phyloP scores from a whole-genome alignment of 768 basidiomycete species.

The Tulasnella calospora region DNA sequence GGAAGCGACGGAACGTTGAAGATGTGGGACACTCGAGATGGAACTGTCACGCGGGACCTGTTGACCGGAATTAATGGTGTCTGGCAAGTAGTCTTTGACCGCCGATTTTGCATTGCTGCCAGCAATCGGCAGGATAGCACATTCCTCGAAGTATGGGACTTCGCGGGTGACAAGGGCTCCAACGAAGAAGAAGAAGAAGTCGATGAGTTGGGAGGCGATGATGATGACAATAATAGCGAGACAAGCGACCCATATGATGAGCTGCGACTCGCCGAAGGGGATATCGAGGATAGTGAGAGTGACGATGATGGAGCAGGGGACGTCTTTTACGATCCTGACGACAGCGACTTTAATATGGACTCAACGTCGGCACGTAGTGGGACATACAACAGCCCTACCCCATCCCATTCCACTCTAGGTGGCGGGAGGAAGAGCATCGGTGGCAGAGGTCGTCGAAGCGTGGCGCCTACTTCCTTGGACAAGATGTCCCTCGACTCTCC shows the following conservation, averaged over 20 bases:
- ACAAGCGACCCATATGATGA: slow-evolving; percentile 26
- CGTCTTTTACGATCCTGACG: slow-evolving; percentile 6
- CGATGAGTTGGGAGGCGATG: slow-evolving; percentile 32
- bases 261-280: slow-evolving; percentile 33
- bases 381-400: slow-evolving; percentile 11
- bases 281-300: slow-evolving; percentile 62
- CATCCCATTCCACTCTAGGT: slow-evolving; percentile 8
- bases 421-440: background rate
- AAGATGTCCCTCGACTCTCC: background rate
- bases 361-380: background rate
- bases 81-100: slow-evolving; percentile 97
- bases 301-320: slow-evolving; percentile 49
- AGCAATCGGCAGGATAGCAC: slow-evolving; percentile 75
- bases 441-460: background rate
- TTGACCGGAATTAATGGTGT: slow-evolving; percentile 89
- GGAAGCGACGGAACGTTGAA: slow-evolving; percentile 95
- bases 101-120: slow-evolving; percentile 90
- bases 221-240: slow-evolving; percentile 23
- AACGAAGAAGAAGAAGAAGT: slow-evolving; percentile 38
- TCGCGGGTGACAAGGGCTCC: slow-evolving; percentile 59
- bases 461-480: background rate
- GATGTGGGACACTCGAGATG: slow-evolving; percentile 94
- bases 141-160: slow-evolving; percentile 87
- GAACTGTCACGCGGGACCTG: slow-evolving; percentile 78
- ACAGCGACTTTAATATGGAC: slow-evolving; percentile 24